Evolutionary conservation across 2,329 filamentous ascomycete genomes (phyloP).

Genomic region (Emmonsia crescens): DNA sequence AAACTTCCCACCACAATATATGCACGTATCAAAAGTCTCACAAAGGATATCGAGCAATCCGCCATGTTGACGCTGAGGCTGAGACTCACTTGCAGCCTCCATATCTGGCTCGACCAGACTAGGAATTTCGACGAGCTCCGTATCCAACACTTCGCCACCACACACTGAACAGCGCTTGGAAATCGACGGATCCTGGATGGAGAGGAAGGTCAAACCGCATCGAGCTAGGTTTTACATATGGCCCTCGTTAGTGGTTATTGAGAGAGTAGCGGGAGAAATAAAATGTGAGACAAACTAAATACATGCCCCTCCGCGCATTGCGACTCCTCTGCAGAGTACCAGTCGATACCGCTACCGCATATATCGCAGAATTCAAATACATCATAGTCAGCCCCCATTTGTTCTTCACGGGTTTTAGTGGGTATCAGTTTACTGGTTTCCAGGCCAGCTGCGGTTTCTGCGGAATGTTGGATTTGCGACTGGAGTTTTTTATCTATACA

Average conservation of each 20-base stretch:
- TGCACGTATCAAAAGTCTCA: constrained; percentile 10
- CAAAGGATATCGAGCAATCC: constrained; percentile 5
- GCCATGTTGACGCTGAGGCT: background rate
- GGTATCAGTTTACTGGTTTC: constrained; percentile 16
- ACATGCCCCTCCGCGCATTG: constrained; percentile 42
- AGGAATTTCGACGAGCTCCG: background rate
- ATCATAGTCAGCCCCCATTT: constrained; percentile 16
- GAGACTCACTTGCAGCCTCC: background rate
- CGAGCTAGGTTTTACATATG: constrained; percentile 27
- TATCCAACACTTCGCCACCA: constrained; percentile 29
- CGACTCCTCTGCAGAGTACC: constrained; percentile 38
- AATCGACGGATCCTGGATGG: constrained; percentile 44
- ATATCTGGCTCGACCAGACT: constrained; percentile 12
- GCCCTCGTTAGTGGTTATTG: background rate
- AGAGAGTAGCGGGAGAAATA: background rate
- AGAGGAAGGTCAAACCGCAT: constrained; percentile 44
- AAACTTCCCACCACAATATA: constrained; percentile 14
- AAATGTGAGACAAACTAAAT: constrained; percentile 31
- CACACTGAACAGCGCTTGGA: constrained; percentile 47
- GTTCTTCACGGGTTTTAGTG: constrained; percentile 10
- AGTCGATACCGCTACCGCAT: constrained; percentile 38
- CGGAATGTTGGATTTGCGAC: background rate
- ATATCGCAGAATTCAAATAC: constrained; percentile 43
- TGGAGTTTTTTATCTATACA: constrained; percentile 14
- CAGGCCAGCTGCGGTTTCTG: background rate